Evolutionary conservation across 805 yeast species (phyloP).

Genomic region (Yamadazyma nakazawae): DNA sequence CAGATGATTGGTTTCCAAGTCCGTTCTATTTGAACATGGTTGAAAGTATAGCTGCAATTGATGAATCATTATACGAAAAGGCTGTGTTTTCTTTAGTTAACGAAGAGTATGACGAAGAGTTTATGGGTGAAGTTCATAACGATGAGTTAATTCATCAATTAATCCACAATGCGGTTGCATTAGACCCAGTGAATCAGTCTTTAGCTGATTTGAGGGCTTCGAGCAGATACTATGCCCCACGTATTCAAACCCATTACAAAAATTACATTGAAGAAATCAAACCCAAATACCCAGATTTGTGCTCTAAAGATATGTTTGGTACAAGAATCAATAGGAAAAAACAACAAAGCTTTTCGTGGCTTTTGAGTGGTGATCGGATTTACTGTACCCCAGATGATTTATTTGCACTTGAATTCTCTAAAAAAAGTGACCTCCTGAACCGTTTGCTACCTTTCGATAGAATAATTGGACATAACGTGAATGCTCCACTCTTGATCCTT

Average conservation of each 20-base stretch:
- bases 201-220: constrained; percentile 45
- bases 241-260: constrained; percentile 61
- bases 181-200: constrained; percentile 14
- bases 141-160: constrained; percentile 7
- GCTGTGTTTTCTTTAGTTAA: constrained; percentile 22
- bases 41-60: constrained; percentile 36
- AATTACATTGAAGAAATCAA: constrained; percentile 38
- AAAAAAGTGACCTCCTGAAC: constrained; percentile 17
- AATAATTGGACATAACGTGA: constrained; percentile 51
- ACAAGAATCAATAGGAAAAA: constrained; percentile 19
- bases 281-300: constrained; percentile 24
- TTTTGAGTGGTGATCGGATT: constrained; percentile 47
- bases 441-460: constrained; percentile 53
- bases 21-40: constrained; percentile 38
- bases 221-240: constrained; percentile 53
- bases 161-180: constrained; percentile 2
- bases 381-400: constrained; percentile 71
- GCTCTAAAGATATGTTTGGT: constrained; percentile 32
- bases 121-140: constrained; percentile 5
- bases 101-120: constrained; percentile 14
- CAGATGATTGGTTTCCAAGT: constrained; percentile 1
- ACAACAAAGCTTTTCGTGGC: constrained; percentile 38
- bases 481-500: constrained; percentile 54
- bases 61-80: constrained; percentile 36
- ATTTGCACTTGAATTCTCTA: constrained; percentile 68